Conservation (phyloP, 108 stramenopile species). For the Discostella pseudostelligera region DNA sequence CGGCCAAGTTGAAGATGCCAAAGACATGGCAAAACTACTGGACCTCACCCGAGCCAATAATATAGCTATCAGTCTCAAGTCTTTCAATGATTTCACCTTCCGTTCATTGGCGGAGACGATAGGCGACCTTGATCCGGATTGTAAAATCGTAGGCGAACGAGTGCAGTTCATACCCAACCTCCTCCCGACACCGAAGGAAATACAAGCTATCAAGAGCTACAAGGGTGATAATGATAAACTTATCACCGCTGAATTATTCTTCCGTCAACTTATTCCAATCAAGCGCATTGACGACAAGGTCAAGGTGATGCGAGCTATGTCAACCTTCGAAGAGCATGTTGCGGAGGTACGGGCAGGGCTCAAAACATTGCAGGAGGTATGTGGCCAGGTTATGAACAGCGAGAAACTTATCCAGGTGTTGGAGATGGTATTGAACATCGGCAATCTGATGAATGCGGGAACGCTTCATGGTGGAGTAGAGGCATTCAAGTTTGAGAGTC, state of each 20-base stretch:
- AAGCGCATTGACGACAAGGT: slow-evolving; percentile 79
- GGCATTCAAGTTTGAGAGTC: slow-evolving; percentile 93
- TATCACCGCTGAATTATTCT: slow-evolving; percentile 79
- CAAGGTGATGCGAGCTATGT: slow-evolving; percentile 74
- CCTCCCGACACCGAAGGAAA: slow-evolving; percentile 68
- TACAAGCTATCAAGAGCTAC: slow-evolving; percentile 66
- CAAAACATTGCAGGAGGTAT: slow-evolving; percentile 64
- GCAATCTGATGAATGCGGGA: slow-evolving; percentile 93
- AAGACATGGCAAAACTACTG: slow-evolving; percentile 72
- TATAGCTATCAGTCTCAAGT: slow-evolving; percentile 82
- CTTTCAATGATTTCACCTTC: slow-evolving; percentile 77
- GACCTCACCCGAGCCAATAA: slow-evolving; percentile 81
- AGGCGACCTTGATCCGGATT: slow-evolving; percentile 70
- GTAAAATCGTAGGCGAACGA: slow-evolving; percentile 70
- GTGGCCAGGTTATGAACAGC: slow-evolving; percentile 75
- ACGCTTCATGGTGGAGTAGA: slow-evolving; percentile 74
- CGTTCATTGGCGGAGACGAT: slow-evolving; percentile 71
- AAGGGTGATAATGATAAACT: slow-evolving; percentile 62
- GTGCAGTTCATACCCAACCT: slow-evolving; percentile 79
- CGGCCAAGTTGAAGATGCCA: slow-evolving; percentile 37
- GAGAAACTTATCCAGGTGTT: slow-evolving; percentile 78
- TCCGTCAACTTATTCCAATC: slow-evolving; percentile 63
- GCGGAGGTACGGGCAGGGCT: slow-evolving; percentile 55
- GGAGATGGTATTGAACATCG: slow-evolving; percentile 85
- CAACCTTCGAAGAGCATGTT: slow-evolving; percentile 62